A percentile compares a stretch with the other conserved stretches of the same genome.
phyloP scores from a whole-genome alignment of 177 flowering plant genomes.

The Vitis hybrid region DNA sequence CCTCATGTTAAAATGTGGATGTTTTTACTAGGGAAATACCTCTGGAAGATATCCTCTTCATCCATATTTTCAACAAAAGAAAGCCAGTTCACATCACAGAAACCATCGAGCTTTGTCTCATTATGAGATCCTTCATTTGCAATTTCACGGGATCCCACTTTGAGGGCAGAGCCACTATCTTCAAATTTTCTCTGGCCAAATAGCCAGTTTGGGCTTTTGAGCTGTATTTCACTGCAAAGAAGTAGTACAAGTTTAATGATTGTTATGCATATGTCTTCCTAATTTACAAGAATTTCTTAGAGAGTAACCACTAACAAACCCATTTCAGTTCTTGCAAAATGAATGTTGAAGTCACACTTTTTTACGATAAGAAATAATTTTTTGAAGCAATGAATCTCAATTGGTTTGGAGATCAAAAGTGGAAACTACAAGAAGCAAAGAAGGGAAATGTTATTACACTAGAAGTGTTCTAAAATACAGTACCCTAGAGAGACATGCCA shows the following conservation, averaged over 20 bases:
- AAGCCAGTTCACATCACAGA: conserved; percentile 59
- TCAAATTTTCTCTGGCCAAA: conserved; percentile 92
- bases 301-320: neutral
- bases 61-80: conserved; percentile 40
- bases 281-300: neutral
- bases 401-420: neutral
- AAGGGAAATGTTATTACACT: too few relatives aligned
- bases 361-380: neutral
- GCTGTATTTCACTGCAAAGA: conserved; percentile 84
- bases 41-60: conserved; percentile 75
- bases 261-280: neutral
- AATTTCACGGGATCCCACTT: conserved; percentile 37
- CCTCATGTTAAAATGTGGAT: neutral
- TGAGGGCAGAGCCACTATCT: conserved; percentile 51
- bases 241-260: conserved; percentile 3
- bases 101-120: conserved; percentile 28
- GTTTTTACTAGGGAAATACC: conserved; percentile 34
- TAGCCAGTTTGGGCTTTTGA: conserved; percentile 96
- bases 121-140: conserved; percentile 28
- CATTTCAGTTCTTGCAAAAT: neutral
- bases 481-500: too few relatives aligned
- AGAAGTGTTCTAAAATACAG: too few relatives aligned
- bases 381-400: neutral
- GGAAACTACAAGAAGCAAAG: too few relatives aligned
- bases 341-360: neutral